These are phyloP conservation scores for Aureobasidium vineae DNA, from an alignment of 2,329 filamentous ascomycete species.

Conservation along the genomic window DNA sequence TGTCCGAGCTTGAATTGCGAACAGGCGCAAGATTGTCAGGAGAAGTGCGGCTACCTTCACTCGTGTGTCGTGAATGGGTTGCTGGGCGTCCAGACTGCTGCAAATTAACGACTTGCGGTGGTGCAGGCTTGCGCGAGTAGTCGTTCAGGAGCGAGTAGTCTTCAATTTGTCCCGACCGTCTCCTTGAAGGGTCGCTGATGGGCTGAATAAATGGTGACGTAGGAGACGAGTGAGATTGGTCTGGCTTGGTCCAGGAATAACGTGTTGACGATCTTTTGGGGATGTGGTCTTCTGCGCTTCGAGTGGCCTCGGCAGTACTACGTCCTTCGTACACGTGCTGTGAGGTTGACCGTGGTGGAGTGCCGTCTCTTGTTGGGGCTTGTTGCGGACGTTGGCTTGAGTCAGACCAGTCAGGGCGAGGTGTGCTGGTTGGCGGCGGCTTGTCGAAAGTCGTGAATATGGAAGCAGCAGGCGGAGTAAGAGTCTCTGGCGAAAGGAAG, in stretches of 20 bases:
- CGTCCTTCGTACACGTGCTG: slow-evolving; percentile 19
- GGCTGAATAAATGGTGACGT: neutral
- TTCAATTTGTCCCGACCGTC: neutral
- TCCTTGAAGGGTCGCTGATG: neutral
- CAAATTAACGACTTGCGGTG: slow-evolving; percentile 4
- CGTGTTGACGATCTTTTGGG: slow-evolving; percentile 1
- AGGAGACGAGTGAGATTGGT: slow-evolving; percentile 16
- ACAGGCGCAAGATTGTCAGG: slow-evolving; percentile 14
- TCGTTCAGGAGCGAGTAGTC: neutral
- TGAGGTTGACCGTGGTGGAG: slow-evolving; percentile 6
- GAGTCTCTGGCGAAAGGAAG: slow-evolving; percentile 51
- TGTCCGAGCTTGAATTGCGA: slow-evolving; percentile 27
- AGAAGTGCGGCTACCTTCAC: neutral
- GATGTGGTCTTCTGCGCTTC: slow-evolving; percentile 9
- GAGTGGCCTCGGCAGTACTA: slow-evolving; percentile 10
- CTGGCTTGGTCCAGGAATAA: slow-evolving; percentile 20
- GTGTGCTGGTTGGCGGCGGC: neutral
- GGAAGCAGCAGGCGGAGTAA: slow-evolving; percentile 41
- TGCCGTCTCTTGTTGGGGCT: slow-evolving; percentile 2
- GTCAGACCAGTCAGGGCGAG: slow-evolving; percentile 7
- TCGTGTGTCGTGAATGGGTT: neutral
- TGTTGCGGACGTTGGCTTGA: neutral
- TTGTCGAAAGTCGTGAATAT: slow-evolving; percentile 21
- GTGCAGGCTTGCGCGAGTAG: slow-evolving; percentile 3
- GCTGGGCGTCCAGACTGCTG: slow-evolving; percentile 8